These are phyloP conservation scores for Epichloe bromicola DNA, from an alignment of 2,329 filamentous ascomycete genomes.

Conservation along the genomic window DNA sequence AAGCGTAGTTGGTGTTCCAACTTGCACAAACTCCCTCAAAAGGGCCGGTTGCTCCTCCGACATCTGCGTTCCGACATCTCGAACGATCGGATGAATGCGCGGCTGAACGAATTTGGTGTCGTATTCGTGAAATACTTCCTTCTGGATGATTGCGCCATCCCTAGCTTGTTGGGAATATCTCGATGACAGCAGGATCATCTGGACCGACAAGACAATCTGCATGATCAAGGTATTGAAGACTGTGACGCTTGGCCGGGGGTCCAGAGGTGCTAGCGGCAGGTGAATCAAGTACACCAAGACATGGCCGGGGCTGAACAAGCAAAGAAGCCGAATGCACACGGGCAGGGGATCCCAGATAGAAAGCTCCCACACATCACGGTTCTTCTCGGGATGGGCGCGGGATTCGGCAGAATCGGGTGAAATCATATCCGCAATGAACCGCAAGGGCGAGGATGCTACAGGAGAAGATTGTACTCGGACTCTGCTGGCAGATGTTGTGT, in stretches of 20 bases:
- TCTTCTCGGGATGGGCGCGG: slow-evolving; percentile 69
- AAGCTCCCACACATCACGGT: slow-evolving; percentile 87
- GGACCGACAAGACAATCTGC: slow-evolving; percentile 59
- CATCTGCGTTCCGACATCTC: slow-evolving; percentile 69
- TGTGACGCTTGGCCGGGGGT: slow-evolving; percentile 73
- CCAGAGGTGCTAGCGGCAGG: slow-evolving; percentile 61
- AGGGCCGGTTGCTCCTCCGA: slow-evolving; percentile 33
- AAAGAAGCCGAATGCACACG: slow-evolving; percentile 69
- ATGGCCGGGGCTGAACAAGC: slow-evolving; percentile 86
- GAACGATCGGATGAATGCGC: slow-evolving; percentile 65
- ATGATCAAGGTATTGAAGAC: slow-evolving; percentile 73
- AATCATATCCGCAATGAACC: slow-evolving; percentile 57
- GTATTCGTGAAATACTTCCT: slow-evolving; percentile 89
- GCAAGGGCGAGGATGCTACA: slow-evolving; percentile 62
- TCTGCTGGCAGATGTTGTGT: slow-evolving; percentile 75
- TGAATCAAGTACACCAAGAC: slow-evolving; percentile 83
- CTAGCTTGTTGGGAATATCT: slow-evolving; percentile 75
- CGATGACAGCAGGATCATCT: slow-evolving; percentile 60
- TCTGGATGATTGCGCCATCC: slow-evolving; percentile 73
- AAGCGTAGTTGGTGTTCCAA: slow-evolving; percentile 43
- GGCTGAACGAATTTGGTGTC: slow-evolving; percentile 93
- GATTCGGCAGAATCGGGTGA: slow-evolving; percentile 61
- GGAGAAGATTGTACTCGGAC: slow-evolving; percentile 82
- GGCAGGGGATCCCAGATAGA: slow-evolving; percentile 88
- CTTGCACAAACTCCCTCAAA: slow-evolving; percentile 30